phyloP scores from a whole-genome alignment of 306 rosid genomes.

The Sindora glabra region DNA sequence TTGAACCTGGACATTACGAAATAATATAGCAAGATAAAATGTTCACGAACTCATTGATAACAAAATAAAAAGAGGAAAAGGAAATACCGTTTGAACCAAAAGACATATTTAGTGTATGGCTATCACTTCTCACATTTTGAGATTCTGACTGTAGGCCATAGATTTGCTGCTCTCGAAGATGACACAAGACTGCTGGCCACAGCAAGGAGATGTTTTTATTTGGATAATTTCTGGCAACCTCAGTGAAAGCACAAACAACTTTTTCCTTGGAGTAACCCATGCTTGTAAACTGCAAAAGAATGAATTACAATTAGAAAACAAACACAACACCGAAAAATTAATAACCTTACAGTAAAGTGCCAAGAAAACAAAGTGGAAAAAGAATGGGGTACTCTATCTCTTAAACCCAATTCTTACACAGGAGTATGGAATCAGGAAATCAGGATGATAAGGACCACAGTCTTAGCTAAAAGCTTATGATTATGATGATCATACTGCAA shows the following conservation, averaged over 20 bases:
- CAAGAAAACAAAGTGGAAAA: background rate
- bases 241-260: conserved; percentile 42
- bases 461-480: background rate
- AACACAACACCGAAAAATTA: background rate
- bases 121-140: conserved; percentile 20
- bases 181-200: conserved; percentile 83
- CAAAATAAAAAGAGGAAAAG: background rate
- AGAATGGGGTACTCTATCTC: background rate
- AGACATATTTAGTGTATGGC: conserved; percentile 1
- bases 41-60: background rate
- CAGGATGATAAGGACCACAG: conserved; percentile 2
- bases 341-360: background rate
- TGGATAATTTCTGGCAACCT: conserved; percentile 45
- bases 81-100: conserved; percentile 26
- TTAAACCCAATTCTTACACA: background rate
- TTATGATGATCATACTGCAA: background rate
- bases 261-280: conserved; percentile 86
- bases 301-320: background rate
- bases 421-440: background rate
- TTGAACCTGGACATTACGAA: conserved; percentile 36
- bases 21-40: conserved; percentile 6
- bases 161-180: conserved; percentile 64
- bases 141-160: conserved; percentile 44
- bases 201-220: conserved; percentile 52
- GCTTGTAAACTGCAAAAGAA: conserved; percentile 43